Percentiles rank a stretch among this genome's conserved stretches.
These are phyloP conservation scores for Spathaspora sp. DNA, from an alignment of 805 yeast species.

Conservation along the genomic window DNA sequence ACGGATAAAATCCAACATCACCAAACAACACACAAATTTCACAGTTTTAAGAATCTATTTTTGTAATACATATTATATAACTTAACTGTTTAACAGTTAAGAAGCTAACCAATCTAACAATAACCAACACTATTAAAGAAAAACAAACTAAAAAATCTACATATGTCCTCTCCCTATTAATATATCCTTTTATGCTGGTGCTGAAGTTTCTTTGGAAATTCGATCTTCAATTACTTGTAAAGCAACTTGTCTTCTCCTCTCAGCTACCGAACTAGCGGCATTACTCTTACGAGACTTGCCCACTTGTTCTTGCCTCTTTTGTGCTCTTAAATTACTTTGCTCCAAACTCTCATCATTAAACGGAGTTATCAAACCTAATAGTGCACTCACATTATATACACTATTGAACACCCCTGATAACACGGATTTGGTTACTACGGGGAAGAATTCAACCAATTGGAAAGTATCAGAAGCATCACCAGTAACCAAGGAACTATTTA, in stretches of 20 bases:
- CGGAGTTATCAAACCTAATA: slow-evolving; percentile 50
- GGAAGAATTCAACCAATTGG: slow-evolving; percentile 81
- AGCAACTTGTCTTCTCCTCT: slow-evolving; percentile 75
- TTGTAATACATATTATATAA: too few relatives aligned
- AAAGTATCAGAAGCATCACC: slow-evolving; percentile 94
- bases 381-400: slow-evolving; percentile 31
- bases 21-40: too few relatives aligned
- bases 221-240: slow-evolving; percentile 70
- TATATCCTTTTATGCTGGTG: neutral
- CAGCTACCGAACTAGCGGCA: slow-evolving; percentile 52
- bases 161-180: too few relatives aligned
- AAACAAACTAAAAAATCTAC: too few relatives aligned
- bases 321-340: slow-evolving; percentile 69
- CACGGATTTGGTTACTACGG: slow-evolving; percentile 51
- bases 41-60: too few relatives aligned
- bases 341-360: slow-evolving; percentile 70
- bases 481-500: slow-evolving; percentile 32
- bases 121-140: too few relatives aligned
- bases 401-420: slow-evolving; percentile 48
- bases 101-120: too few relatives aligned
- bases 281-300: slow-evolving; percentile 34
- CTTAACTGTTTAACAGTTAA: too few relatives aligned
- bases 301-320: slow-evolving; percentile 51
- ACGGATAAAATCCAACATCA: too few relatives aligned
- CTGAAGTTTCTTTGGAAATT: slow-evolving; percentile 27